A percentile compares a stretch with the other conserved stretches of the same genome.
Evolutionary conservation across 1,139 yeast species (phyloP).

Genomic region (Suhomyces choctaworum): DNA sequence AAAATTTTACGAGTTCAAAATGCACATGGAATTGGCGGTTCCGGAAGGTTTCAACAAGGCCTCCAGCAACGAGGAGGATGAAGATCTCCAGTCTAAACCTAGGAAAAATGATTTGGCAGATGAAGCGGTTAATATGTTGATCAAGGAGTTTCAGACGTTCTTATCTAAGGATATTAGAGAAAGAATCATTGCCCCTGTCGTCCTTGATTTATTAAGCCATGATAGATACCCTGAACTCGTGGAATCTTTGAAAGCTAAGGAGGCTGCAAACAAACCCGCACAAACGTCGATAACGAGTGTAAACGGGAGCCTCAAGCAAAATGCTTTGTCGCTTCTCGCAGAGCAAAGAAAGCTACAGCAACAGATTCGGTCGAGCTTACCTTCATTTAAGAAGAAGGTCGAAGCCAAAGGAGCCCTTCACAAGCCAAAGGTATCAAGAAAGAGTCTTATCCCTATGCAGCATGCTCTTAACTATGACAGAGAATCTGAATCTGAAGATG

Average conservation of each 20-base stretch:
- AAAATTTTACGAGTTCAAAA: slow-evolving; percentile 46
- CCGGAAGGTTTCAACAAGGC: slow-evolving; percentile 32
- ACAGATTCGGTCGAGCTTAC: slow-evolving; percentile 42
- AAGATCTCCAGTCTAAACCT: slow-evolving; percentile 7
- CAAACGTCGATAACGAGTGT: slow-evolving; percentile 18
- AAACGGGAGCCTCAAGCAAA: slow-evolving; percentile 18
- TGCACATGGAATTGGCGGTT: slow-evolving; percentile 58
- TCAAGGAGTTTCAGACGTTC: slow-evolving; percentile 64
- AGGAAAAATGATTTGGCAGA: slow-evolving; percentile 37
- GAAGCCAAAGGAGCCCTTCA: slow-evolving; percentile 9
- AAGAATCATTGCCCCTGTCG: slow-evolving; percentile 69
- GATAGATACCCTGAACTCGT: slow-evolving; percentile 57
- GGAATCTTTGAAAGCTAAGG: slow-evolving; percentile 43
- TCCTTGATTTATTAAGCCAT: slow-evolving; percentile 62
- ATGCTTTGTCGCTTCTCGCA: slow-evolving; percentile 33
- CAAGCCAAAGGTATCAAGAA: slow-evolving; percentile 20
- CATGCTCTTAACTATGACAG: slow-evolving; percentile 64
- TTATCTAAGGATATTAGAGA: slow-evolving; percentile 74
- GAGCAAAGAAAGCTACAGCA: slow-evolving; percentile 25
- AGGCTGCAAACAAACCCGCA: slow-evolving; percentile 24
- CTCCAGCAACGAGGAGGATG: slow-evolving; percentile 11
- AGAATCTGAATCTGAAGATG: slow-evolving; percentile 35
- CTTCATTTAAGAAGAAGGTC: slow-evolving; percentile 41
- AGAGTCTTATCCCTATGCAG: slow-evolving; percentile 60
- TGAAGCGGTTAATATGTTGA: slow-evolving; percentile 59